Conservation (phyloP, 1,139 yeast genomes). For the Sugiyamaella novakii region DNA sequence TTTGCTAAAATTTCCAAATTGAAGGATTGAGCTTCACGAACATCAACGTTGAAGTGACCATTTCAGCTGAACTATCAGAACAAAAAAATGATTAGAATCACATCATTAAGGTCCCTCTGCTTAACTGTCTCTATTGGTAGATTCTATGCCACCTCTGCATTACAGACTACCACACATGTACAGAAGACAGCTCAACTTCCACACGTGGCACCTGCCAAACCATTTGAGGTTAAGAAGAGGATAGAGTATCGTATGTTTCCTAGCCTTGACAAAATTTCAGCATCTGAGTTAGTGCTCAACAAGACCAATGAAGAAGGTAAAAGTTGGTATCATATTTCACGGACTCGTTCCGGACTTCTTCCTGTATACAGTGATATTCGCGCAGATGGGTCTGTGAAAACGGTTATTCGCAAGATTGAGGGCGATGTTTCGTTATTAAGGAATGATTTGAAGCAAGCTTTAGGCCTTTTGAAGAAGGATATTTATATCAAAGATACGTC, state of each 20-base stretch:
- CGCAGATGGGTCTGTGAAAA: constrained; percentile 40
- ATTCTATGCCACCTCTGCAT: not conserved
- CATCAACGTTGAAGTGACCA: not conserved
- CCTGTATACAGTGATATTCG: constrained; percentile 42
- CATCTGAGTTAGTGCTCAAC: constrained; percentile 17
- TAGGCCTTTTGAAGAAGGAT: constrained; percentile 34
- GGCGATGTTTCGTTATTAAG: constrained; percentile 40
- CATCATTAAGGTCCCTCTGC: not conserved
- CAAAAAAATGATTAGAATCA: constrained; percentile 2
- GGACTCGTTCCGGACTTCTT: constrained; percentile 40
- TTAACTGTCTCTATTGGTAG: not conserved
- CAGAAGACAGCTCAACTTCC: constrained; percentile 21
- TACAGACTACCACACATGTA: constrained; percentile 13
- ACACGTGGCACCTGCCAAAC: constrained; percentile 18
- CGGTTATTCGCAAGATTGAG: constrained; percentile 39
- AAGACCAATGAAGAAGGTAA: constrained; percentile 9
- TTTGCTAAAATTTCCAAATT: constrained; percentile 4
- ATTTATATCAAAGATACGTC: constrained; percentile 41
- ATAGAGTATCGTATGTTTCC: constrained; percentile 23
- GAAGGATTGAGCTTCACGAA: not conserved
- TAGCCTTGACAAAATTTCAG: constrained; percentile 20
- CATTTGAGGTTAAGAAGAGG: constrained; percentile 16
- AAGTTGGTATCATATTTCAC: constrained; percentile 38
- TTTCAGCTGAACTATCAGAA: not conserved
- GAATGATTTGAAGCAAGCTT: constrained; percentile 35